These are phyloP conservation scores for Colletotrichum magnum DNA, from an alignment of 2,329 filamentous ascomycete genomes.

Conservation along the genomic window DNA sequence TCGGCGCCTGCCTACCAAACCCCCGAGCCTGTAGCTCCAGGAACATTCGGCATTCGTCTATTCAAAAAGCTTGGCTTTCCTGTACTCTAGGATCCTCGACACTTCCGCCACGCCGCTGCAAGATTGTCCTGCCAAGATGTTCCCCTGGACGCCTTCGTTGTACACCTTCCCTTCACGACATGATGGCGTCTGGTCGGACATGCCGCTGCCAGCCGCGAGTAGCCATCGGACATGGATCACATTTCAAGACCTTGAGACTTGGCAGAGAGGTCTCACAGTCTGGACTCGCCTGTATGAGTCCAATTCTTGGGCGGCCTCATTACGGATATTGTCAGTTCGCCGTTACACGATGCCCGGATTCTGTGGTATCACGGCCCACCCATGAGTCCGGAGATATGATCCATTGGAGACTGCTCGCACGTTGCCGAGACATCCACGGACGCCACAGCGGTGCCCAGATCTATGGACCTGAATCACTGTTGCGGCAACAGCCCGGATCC, in stretches of 20 bases:
- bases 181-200: neutral
- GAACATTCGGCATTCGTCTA: slow-evolving; percentile 13
- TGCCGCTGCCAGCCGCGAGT: neutral
- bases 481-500: neutral
- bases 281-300: neutral
- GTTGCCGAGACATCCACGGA: neutral
- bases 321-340: neutral
- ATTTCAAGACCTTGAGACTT: neutral
- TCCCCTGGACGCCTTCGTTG: neutral
- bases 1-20: neutral
- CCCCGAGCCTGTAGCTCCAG: neutral
- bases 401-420: too few relatives aligned
- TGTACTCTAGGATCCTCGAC: neutral
- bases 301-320: neutral
- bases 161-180: slow-evolving; percentile 25
- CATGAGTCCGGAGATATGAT: neutral
- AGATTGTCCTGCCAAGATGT: slow-evolving; percentile 16
- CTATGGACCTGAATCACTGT: neutral
- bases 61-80: slow-evolving; percentile 11
- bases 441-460: neutral
- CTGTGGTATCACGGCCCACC: neutral
- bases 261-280: neutral
- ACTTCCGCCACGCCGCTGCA: neutral
- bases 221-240: neutral
- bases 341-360: neutral